A percentile compares a stretch with the other conserved stretches of the same genome.
Conservation (phyloP, 257 asterid species). For the Gentiana straminea region DNA sequence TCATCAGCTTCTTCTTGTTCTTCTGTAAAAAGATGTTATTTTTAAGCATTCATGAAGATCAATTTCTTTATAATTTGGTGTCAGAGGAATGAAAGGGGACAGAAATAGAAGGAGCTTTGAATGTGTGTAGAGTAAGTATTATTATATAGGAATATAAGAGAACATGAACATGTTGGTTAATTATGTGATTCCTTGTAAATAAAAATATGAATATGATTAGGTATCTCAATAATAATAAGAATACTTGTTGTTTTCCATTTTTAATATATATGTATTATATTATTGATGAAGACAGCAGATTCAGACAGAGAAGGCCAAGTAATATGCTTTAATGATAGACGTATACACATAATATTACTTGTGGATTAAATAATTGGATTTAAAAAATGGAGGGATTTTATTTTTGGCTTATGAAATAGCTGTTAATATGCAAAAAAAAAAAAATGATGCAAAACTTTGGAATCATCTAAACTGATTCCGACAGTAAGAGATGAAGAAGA, state of each 20-base stretch:
- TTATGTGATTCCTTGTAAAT: too few species aligned
- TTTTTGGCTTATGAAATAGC: conserved; percentile 65
- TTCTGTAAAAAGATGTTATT: conserved; percentile 4
- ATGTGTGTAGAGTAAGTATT: too few species aligned
- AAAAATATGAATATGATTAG: too few species aligned
- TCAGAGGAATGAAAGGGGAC: conserved; percentile 18
- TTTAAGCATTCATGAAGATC: background rate
- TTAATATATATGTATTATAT: too few species aligned
- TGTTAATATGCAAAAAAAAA: conserved; percentile 24
- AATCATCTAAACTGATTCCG: conserved; percentile 40
- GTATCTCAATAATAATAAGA: too few species aligned
- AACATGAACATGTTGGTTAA: too few species aligned
- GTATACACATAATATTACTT: too few species aligned
- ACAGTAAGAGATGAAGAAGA: conserved; percentile 63
- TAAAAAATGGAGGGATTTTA: conserved; percentile 52
- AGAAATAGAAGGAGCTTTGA: background rate
- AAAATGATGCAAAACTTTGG: conserved; percentile 38
- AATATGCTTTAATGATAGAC: too few species aligned
- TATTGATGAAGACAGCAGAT: too few species aligned
- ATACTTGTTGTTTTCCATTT: too few species aligned
- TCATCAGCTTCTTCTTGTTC: conserved; percentile 1
- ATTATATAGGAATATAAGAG: too few species aligned
- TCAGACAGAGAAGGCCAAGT: too few species aligned
- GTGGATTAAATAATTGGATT: conserved; percentile 3
- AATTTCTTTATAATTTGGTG: conserved; percentile 4